These are phyloP conservation scores for Eucalyptus cladocalyx DNA, from an alignment of 345 rosid genomes.

Conservation along the genomic window DNA sequence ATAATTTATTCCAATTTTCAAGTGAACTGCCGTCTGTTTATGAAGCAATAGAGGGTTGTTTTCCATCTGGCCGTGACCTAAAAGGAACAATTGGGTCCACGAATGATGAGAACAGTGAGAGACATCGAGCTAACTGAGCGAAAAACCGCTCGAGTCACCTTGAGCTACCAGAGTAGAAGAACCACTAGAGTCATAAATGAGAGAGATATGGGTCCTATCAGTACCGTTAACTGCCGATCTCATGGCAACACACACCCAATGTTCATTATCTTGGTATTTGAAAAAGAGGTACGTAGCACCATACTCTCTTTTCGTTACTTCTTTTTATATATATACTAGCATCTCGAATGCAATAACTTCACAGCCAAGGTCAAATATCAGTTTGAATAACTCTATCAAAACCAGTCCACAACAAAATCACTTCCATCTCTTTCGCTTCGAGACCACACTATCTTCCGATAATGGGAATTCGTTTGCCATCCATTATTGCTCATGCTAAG, in stretches of 20 bases:
- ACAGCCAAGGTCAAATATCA: not conserved
- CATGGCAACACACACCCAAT: not conserved
- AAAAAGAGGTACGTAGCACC: not conserved
- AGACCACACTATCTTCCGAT: not conserved
- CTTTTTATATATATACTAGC: not conserved
- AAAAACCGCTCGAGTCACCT: not conserved
- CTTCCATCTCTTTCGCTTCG: not conserved
- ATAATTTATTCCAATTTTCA: not conserved
- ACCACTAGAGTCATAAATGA: not conserved
- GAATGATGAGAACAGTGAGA: not conserved
- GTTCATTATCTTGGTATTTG: not conserved
- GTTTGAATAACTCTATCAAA: not conserved
- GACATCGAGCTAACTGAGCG: not conserved
- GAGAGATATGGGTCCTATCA: not conserved
- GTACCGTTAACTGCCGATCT: not conserved
- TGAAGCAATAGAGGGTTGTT: not conserved
- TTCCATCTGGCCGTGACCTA: not conserved
- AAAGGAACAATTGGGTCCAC: not conserved
- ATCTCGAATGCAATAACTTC: not conserved
- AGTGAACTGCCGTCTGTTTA: not conserved
- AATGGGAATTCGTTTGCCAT: constrained; percentile 11
- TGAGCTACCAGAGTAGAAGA: not conserved
- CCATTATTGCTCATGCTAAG: constrained; percentile 13
- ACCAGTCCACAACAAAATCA: not conserved
- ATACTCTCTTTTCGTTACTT: not conserved